These are phyloP conservation scores for Kodamaea sp. DNA, from an alignment of 1,139 yeast species.

Conservation along the genomic window DNA sequence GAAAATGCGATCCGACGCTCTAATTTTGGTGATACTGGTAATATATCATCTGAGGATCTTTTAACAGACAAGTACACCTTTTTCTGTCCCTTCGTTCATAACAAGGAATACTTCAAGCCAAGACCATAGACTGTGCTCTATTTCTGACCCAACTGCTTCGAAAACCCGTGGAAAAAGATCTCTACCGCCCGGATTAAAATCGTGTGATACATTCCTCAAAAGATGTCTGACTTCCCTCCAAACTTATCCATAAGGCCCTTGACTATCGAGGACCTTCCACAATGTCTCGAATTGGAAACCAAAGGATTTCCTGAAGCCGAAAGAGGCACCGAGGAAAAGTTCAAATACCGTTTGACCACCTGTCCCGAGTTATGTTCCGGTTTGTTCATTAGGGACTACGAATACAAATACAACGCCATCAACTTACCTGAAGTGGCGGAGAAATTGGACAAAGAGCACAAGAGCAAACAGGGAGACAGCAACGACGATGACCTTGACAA, in stretches of 20 bases:
- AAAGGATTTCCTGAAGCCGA: conserved; percentile 68
- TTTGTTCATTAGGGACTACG: conserved; percentile 72
- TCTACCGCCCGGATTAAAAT: too few species aligned
- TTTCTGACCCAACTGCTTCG: too few species aligned
- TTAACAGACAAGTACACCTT: too few species aligned
- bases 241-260: conserved; percentile 83
- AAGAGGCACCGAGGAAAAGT: conserved; percentile 64
- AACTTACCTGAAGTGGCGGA: conserved; percentile 48
- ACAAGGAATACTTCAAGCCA: too few species aligned
- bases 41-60: too few species aligned
- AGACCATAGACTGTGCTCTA: too few species aligned
- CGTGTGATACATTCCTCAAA: too few species aligned
- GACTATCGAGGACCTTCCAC: conserved; percentile 65
- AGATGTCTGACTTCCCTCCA: conserved; percentile 45
- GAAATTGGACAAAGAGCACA: conserved; percentile 28
- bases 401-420: conserved; percentile 42
- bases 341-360: conserved; percentile 67
- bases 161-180: too few species aligned
- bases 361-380: conserved; percentile 95
- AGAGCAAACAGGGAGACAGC: conserved; percentile 27
- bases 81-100: too few species aligned
- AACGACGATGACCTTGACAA: conserved; percentile 37
- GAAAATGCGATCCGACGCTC: too few species aligned
- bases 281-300: conserved; percentile 62
- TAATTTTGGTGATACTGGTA: too few species aligned